phyloP scores from a whole-genome alignment of 768 basidiomycete genomes.

The Psilocybe sp. region DNA sequence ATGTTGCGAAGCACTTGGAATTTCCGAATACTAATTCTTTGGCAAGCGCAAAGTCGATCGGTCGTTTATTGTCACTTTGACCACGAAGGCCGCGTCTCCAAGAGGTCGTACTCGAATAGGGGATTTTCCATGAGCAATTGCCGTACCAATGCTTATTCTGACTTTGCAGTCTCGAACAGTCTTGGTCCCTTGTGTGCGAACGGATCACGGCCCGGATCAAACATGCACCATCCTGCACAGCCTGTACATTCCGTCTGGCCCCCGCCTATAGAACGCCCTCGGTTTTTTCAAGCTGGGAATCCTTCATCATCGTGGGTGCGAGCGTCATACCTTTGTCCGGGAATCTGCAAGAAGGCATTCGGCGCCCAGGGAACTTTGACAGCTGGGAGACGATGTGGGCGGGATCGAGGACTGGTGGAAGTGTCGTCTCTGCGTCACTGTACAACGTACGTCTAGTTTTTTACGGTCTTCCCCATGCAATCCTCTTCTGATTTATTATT shows the following conservation, averaged over 20 bases:
- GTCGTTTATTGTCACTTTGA: too few relatives aligned
- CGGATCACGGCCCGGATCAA: too few relatives aligned
- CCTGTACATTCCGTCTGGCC: slow-evolving; percentile 40
- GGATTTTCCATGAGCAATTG: too few relatives aligned
- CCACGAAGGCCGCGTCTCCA: too few relatives aligned
- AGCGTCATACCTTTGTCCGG: slow-evolving; percentile 40
- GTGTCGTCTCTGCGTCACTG: slow-evolving; percentile 46
- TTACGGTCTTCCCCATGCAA: too few relatives aligned
- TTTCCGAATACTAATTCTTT: too few relatives aligned
- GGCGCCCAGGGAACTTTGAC: slow-evolving; percentile 27
- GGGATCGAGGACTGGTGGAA: slow-evolving; percentile 39
- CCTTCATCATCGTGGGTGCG: slow-evolving; percentile 40
- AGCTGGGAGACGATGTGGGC: slow-evolving; percentile 24
- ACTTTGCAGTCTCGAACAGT: too few relatives aligned
- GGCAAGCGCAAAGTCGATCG: too few relatives aligned
- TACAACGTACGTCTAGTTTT: slow-evolving; percentile 36
- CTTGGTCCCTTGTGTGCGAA: too few relatives aligned
- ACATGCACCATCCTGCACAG: slow-evolving; percentile 41
- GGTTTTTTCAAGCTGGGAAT: slow-evolving; percentile 52
- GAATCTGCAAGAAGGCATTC: slow-evolving; percentile 19
- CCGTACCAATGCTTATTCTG: too few relatives aligned
- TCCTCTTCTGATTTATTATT: not conserved
- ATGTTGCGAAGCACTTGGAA: too few relatives aligned
- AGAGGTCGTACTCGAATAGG: too few relatives aligned
- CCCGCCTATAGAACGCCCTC: slow-evolving; percentile 56